Evolutionary conservation across 208 protist genomes (phyloP).

Genomic region (Tetramitus jugosus): DNA sequence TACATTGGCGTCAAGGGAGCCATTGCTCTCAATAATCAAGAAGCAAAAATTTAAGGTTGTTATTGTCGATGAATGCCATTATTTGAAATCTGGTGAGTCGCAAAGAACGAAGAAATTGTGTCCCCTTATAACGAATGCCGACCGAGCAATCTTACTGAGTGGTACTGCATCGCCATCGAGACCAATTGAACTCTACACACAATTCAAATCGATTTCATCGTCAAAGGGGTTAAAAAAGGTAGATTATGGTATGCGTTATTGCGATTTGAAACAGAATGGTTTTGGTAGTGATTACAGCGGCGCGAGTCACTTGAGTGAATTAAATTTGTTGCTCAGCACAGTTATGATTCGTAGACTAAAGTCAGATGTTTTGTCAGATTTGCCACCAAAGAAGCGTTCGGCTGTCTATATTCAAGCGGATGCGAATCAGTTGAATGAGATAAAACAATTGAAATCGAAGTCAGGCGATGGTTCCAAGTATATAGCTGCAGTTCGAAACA

Average conservation of each 20-base stretch:
- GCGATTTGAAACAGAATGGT: constrained; percentile 49
- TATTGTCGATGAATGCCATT: constrained; percentile 88
- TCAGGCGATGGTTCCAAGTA: not conserved
- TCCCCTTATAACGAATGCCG: constrained; percentile 57
- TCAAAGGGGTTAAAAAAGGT: constrained; percentile 32
- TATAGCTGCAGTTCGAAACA: not conserved
- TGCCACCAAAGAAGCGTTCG: constrained; percentile 23
- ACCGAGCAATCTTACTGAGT: constrained; percentile 72
- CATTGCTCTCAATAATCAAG: not conserved
- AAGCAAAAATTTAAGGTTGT: constrained; percentile 61
- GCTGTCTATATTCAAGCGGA: not conserved
- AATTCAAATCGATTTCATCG: constrained; percentile 63
- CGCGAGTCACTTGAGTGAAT: constrained; percentile 60
- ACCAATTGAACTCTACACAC: constrained; percentile 86
- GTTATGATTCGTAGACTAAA: constrained; percentile 88
- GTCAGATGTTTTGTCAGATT: constrained; percentile 39
- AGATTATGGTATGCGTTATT: constrained; percentile 83
- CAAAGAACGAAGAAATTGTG: constrained; percentile 60
- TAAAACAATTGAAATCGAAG: not conserved
- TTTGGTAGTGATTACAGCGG: constrained; percentile 15
- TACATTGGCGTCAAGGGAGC: constrained; percentile 36
- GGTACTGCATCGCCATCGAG: constrained; percentile 77
- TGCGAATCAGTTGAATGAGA: not conserved
- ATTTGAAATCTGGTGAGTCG: constrained; percentile 69
- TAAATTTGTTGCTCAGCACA: constrained; percentile 70